Conservation (phyloP, 139 green algal genomes). For the Volvox africanus region DNA sequence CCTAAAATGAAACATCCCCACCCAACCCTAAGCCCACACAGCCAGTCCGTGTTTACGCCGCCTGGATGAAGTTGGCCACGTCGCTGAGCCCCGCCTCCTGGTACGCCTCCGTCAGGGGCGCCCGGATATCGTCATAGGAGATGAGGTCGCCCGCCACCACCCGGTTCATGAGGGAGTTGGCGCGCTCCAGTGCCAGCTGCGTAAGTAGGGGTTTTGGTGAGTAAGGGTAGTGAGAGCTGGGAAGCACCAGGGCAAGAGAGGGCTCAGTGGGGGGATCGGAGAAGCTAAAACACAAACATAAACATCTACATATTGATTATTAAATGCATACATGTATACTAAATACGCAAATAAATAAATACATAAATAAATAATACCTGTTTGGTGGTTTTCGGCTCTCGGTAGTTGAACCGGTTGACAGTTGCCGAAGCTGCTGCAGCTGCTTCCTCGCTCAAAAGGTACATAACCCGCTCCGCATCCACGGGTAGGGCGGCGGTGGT, state of each 20-base stretch:
- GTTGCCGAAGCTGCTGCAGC: constrained; percentile 42
- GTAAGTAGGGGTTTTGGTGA: neutral
- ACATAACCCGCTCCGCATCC: constrained; percentile 53
- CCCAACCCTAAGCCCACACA: too few species aligned
- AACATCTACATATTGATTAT: too few species aligned
- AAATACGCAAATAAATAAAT: too few species aligned
- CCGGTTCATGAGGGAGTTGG: constrained; percentile 60
- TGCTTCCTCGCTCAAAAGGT: constrained; percentile 64
- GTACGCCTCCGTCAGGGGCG: constrained; percentile 63
- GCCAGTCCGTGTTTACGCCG: neutral
- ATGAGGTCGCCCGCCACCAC: constrained; percentile 61
- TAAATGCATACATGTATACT: too few species aligned
- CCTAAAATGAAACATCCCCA: too few species aligned
- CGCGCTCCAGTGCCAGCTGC: constrained; percentile 59
- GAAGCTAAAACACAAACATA: too few species aligned
- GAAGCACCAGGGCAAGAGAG: neutral
- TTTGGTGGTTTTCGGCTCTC: constrained; percentile 57
- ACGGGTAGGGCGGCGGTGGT: constrained; percentile 58
- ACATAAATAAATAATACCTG: constrained; percentile 21
- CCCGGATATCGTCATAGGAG: constrained; percentile 48
- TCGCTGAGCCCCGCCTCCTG: constrained; percentile 59
- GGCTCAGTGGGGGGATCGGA: neutral
- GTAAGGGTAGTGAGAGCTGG: neutral
- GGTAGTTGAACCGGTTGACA: constrained; percentile 55
- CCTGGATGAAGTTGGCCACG: constrained; percentile 71